Conservation (phyloP, 192 early-diverging fungal genomes). For the Podila clonocystis region DNA sequence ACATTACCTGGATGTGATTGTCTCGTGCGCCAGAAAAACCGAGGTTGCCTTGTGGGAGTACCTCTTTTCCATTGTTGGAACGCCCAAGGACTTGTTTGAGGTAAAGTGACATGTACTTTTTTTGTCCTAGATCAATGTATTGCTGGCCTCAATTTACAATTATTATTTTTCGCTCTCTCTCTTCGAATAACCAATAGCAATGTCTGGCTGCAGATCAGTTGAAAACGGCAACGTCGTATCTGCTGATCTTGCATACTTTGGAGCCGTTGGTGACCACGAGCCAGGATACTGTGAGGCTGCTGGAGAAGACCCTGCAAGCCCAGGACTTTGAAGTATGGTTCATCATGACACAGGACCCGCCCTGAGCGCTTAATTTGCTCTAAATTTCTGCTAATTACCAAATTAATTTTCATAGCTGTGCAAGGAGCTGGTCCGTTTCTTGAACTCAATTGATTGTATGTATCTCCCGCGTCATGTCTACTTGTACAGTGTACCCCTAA, state of each 20-base stretch:
- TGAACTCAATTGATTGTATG: constrained; percentile 81
- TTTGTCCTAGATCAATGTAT: background rate
- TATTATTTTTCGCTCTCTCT: background rate
- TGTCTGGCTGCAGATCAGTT: constrained; percentile 77
- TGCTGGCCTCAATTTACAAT: background rate
- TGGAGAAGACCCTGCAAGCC: constrained; percentile 77
- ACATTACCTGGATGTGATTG: constrained; percentile 87
- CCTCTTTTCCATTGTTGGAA: constrained; percentile 87
- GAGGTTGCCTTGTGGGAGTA: constrained; percentile 92
- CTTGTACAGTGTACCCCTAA: background rate
- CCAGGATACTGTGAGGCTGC: constrained; percentile 70
- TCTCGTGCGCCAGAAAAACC: constrained; percentile 96
- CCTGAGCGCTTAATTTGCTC: background rate
- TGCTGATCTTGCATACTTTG: constrained; percentile 93
- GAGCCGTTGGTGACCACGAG: constrained; percentile 63
- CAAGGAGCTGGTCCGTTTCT: constrained; percentile 82
- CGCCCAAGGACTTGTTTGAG: constrained; percentile 86
- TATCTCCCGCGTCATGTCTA: background rate
- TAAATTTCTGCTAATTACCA: constrained; percentile 11
- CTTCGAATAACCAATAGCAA: constrained; percentile 49
- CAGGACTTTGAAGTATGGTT: constrained; percentile 80
- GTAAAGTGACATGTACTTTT: constrained; percentile 49
- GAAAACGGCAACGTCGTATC: constrained; percentile 89
- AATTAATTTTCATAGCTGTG: constrained; percentile 58
- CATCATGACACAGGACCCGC: background rate